These are phyloP conservation scores for Noccaea bulbosa DNA, from an alignment of 345 rosid species.

Conservation along the genomic window DNA sequence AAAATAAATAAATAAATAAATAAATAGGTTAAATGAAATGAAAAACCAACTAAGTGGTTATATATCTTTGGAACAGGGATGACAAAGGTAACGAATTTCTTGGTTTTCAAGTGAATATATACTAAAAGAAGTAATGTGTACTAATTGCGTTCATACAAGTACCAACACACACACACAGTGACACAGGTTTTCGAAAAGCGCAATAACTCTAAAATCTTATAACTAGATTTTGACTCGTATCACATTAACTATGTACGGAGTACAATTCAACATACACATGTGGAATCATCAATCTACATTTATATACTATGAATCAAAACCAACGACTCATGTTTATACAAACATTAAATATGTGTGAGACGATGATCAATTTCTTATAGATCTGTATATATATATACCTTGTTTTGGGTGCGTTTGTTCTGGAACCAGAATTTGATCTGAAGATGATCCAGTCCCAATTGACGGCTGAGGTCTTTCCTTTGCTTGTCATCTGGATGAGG, in stretches of 20 bases:
- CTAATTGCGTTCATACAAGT: background rate
- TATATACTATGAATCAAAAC: background rate
- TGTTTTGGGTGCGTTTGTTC: conserved; percentile 94
- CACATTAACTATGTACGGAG: background rate
- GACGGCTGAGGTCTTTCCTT: conserved; percentile 74
- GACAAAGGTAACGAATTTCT: background rate
- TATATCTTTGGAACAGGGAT: background rate
- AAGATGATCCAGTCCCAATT: conserved; percentile 77
- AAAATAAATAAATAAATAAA: background rate
- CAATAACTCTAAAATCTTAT: background rate
- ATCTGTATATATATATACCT: conserved; percentile 52
- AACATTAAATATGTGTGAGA: conserved; percentile 3
- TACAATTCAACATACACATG: background rate
- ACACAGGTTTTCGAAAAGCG: conserved; percentile 1
- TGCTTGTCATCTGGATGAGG: conserved; percentile 97
- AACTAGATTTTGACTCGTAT: background rate
- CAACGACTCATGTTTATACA: background rate
- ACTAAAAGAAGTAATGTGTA: conserved; percentile 3
- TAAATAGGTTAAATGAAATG: background rate
- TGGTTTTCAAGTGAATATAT: conserved; percentile 5
- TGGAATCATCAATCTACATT: background rate
- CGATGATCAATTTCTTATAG: background rate
- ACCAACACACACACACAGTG: background rate
- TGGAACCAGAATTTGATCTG: conserved; percentile 99
- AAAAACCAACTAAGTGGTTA: background rate